Evolutionary conservation across 108 stramenopile species (phyloP), one percentile per base, ranked within the genome.

Genomic region (Skeletonema potamos): DNA sequence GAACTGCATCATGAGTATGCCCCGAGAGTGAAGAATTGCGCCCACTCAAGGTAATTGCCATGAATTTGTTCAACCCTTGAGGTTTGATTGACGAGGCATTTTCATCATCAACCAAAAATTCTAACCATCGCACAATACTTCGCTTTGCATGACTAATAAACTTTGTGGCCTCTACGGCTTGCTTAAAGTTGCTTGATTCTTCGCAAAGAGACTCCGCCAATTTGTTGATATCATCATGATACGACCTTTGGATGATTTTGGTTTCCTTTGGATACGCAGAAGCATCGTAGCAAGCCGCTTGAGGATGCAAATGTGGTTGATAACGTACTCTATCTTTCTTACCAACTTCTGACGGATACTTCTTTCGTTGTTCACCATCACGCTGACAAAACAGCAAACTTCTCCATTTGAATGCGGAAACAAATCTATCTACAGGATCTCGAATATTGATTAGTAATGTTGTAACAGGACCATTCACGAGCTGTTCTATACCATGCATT

Each of bases 371-470:
- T 13, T 62, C 56, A n/a, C 58, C 68, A 18, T 64, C 68, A 26
- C 18, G 27, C 24, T 29, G 12, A 12, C 68, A 70, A 4, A 70
- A 18, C 27, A 70, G 27, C 9, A 70, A 43, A 24, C 26, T 29
- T 26, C 68, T 22, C 68, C 68, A 70, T 22, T 64, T 37, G 17
- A 70, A 70, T 15, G 68, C 68, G 0, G 62, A 64, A 27, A 64
- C 33, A 48, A 70, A 70, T 48, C 68, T 24, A 46, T 70, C 68
- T 27, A 70, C 59, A 18, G 68, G 68, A 64, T 70, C 68, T 41
- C 68, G 37, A 27, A 70, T 51, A 9, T 70, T 70, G 62, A 70
- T 13, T 1, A 70, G 17, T 17, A 70, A 27, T 27, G 68, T 70
- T 43, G 27, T 4, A 29, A 27, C 27, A 37, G 48, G 48, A 2